Conservation (phyloP, 345 rosid species). For the Tarenaya hassleriana region DNA sequence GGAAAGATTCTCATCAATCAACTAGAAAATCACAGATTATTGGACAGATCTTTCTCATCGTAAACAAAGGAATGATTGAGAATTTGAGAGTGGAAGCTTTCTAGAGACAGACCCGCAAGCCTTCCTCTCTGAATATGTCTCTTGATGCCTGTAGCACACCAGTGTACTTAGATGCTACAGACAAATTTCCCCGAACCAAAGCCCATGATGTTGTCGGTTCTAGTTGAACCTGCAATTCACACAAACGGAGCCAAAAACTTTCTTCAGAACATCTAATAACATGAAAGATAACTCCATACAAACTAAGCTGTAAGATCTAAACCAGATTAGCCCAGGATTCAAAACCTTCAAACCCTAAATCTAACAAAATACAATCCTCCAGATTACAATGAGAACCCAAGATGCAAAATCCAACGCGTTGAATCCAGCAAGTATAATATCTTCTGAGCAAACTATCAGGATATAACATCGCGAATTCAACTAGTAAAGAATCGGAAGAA, state of each 20-base stretch:
- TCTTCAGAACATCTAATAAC: conserved; percentile 3
- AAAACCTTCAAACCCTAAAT: no score
- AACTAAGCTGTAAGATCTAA: conserved; percentile 11
- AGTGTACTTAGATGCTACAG: conserved; percentile 68
- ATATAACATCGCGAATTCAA: background rate
- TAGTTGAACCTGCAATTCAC: conserved; percentile 71
- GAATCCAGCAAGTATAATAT: no score
- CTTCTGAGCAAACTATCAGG: background rate
- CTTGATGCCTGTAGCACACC: conserved; percentile 89
- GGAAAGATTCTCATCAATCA: no score
- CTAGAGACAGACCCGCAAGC: conserved; percentile 53
- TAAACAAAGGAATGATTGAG: background rate
- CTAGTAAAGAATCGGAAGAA: conserved; percentile 1
- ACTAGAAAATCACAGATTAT: no score
- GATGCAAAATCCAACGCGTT: no score
- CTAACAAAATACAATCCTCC: no score
- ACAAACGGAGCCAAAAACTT: background rate
- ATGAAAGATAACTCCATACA: background rate
- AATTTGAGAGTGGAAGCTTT: background rate
- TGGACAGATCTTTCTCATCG: background rate
- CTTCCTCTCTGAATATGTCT: conserved; percentile 92
- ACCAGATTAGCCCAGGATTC: no score
- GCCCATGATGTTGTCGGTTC: conserved; percentile 89
- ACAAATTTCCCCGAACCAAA: conserved; percentile 38
- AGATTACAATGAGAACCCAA: no score